Conservation (phyloP, 2,329 filamentous ascomycete genomes). For the Fusarium duplospermum region DNA sequence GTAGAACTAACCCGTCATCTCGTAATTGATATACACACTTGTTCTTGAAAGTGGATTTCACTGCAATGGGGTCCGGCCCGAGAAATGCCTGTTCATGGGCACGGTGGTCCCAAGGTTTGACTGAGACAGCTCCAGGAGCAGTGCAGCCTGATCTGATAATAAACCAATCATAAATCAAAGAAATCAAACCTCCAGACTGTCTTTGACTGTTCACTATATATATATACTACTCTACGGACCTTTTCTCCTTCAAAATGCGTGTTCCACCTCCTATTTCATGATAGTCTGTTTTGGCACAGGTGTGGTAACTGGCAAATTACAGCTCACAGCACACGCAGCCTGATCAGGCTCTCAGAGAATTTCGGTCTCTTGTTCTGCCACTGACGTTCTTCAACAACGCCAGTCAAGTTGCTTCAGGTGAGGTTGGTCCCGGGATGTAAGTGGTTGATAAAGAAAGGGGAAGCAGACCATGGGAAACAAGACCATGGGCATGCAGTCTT, state of each 20-base stretch:
- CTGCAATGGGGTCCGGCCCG: not conserved
- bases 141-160: not conserved
- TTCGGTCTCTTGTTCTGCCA: not conserved
- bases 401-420: not conserved
- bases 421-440: not conserved
- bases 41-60: not conserved
- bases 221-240: not conserved
- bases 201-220: not conserved
- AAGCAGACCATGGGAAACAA: too few relatives aligned
- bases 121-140: not conserved
- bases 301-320: not conserved
- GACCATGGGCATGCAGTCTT: too few relatives aligned
- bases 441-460: not conserved
- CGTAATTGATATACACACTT: not conserved
- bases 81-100: not conserved
- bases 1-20: not conserved
- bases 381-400: not conserved
- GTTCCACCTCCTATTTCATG: not conserved
- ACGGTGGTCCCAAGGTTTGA: not conserved
- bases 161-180: slow-evolving; percentile 3
- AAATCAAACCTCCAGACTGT: not conserved
- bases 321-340: not conserved
- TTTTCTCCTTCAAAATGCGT: not conserved
- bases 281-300: not conserved
- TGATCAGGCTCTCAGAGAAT: not conserved